Evolutionary conservation across 345 rosid genomes (phyloP).

Genomic region (Populus deltoides): DNA sequence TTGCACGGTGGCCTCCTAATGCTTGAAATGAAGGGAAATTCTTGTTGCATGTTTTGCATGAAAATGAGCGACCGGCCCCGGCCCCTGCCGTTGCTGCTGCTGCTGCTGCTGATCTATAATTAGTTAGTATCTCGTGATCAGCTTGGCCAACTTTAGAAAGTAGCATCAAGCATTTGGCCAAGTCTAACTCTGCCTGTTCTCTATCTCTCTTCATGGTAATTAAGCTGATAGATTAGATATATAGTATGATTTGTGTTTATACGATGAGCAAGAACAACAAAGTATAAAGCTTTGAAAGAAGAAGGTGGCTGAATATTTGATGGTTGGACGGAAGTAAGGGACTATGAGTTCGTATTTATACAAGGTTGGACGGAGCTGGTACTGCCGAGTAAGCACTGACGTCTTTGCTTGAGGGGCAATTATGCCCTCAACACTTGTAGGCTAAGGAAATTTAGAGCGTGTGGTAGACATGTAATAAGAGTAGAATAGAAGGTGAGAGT

Average conservation of each 20-base stretch:
- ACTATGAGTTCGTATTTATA: neutral
- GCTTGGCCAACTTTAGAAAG: constrained; percentile 54
- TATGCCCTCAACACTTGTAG: constrained; percentile 20
- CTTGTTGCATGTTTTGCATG: constrained; percentile 85
- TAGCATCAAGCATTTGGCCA: constrained; percentile 65
- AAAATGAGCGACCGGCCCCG: constrained; percentile 37
- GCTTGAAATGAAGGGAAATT: constrained; percentile 83
- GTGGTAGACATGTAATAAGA: constrained; percentile 14
- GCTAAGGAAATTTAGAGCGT: neutral
- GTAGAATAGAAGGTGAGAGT: neutral
- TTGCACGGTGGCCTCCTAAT: constrained; percentile 86
- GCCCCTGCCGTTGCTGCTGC: neutral
- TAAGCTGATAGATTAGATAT: neutral
- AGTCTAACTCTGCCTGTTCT: constrained; percentile 34
- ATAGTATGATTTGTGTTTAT: neutral
- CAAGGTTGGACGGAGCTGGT: neutral
- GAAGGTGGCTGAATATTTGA: neutral
- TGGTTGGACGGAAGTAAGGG: neutral
- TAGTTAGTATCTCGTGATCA: neutral
- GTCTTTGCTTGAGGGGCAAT: constrained; percentile 17
- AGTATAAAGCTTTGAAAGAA: neutral
- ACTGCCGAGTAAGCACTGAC: constrained; percentile 4
- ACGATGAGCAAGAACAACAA: neutral
- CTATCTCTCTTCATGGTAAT: constrained; percentile 45
- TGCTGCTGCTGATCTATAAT: neutral